These are phyloP conservation scores for Cerrena zonata DNA, from an alignment of 1,284 basidiomycete species.

Conservation along the genomic window DNA sequence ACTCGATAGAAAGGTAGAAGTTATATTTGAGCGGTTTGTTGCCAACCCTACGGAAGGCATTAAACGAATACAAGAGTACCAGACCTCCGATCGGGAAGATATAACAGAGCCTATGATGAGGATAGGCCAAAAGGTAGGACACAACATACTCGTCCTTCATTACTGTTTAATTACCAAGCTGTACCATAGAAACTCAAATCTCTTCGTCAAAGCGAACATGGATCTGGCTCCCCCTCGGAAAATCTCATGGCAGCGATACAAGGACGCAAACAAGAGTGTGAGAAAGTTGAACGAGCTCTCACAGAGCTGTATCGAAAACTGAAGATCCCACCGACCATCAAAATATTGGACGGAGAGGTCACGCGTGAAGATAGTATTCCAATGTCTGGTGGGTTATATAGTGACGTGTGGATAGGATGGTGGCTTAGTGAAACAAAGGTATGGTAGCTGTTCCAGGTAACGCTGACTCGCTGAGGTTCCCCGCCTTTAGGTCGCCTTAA, in stretches of 20 bases:
- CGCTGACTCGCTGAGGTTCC: no score
- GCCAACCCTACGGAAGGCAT: not conserved
- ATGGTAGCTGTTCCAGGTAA: no score
- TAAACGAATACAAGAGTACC: not conserved
- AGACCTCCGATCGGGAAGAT: no score
- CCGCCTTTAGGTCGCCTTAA: constrained; percentile 47
- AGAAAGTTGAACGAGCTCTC: constrained; percentile 18
- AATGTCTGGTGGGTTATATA: constrained; percentile 43
- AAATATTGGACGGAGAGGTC: constrained; percentile 46
- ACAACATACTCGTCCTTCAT: no score
- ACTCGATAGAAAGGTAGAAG: no score
- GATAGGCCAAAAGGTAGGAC: constrained; percentile 46
- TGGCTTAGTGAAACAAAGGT: constrained; percentile 47
- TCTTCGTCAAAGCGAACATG: no score
- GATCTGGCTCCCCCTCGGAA: constrained; percentile 1
- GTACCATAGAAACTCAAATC: no score
- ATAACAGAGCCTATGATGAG: constrained; percentile 41
- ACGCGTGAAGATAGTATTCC: constrained; percentile 31
- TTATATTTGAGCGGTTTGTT: no score
- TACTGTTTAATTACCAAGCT: no score
- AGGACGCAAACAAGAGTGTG: constrained; percentile 19
- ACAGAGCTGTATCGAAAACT: constrained; percentile 42
- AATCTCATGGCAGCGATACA: no score
- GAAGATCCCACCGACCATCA: constrained; percentile 45
- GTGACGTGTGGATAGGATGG: constrained; percentile 44